Conservation (phyloP, 192 early-diverging fungal species). For the Glomus cerebriforme region DNA sequence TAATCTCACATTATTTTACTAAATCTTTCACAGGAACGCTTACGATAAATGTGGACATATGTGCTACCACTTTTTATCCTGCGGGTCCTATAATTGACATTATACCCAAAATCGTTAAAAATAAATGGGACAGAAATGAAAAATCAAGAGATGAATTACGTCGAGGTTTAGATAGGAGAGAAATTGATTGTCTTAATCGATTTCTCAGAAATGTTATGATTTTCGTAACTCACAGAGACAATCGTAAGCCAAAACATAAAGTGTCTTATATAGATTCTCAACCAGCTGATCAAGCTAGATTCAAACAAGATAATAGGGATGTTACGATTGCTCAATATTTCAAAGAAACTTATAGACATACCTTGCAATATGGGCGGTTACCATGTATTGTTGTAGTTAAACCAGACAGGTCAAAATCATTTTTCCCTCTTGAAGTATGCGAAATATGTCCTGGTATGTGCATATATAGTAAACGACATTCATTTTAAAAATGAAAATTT, state of each 20-base stretch:
- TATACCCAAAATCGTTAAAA: slow-evolving; percentile 58
- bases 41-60: slow-evolving; percentile 68
- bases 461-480: background rate
- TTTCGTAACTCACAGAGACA: slow-evolving; percentile 54
- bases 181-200: slow-evolving; percentile 44
- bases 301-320: slow-evolving; percentile 55
- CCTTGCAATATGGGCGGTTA: slow-evolving; percentile 64
- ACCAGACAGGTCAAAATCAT: slow-evolving; percentile 33
- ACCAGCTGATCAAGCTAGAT: slow-evolving; percentile 70
- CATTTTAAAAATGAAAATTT: background rate
- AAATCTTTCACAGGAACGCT: slow-evolving; percentile 39
- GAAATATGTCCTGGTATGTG: slow-evolving; percentile 45
- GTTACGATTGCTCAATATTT: slow-evolving; percentile 77
- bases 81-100: slow-evolving; percentile 69
- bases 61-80: slow-evolving; percentile 66
- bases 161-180: slow-evolving; percentile 35
- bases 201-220: slow-evolving; percentile 56
- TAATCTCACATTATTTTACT: background rate
- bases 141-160: slow-evolving; percentile 44
- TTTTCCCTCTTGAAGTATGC: slow-evolving; percentile 91
- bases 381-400: slow-evolving; percentile 71
- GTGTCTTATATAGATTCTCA: slow-evolving; percentile 65
- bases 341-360: slow-evolving; percentile 61
- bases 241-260: slow-evolving; percentile 60
- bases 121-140: background rate